Conservation (phyloP, 441 rosid genomes). For the Viola pubescens region DNA sequence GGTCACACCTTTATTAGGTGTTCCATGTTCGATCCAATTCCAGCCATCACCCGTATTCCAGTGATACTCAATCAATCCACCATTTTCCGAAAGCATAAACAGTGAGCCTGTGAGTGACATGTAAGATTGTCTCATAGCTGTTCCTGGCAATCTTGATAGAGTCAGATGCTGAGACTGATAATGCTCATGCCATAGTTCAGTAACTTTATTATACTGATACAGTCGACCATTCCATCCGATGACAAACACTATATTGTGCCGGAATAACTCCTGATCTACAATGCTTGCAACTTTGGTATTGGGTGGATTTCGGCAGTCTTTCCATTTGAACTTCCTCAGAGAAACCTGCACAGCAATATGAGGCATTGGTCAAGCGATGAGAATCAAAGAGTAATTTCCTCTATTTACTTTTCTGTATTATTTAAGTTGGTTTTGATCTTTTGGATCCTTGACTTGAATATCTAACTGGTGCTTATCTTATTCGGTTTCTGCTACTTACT, state of each 20-base stretch:
- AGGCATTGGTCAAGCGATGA: slow-evolving; percentile 4
- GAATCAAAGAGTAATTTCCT: neutral
- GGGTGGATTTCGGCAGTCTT: slow-evolving; percentile 50
- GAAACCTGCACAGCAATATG: slow-evolving; percentile 38
- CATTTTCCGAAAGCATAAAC: slow-evolving; percentile 54
- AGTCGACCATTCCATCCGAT: slow-evolving; percentile 43
- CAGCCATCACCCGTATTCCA: slow-evolving; percentile 60
- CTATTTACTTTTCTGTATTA: neutral
- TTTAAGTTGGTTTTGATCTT: neutral
- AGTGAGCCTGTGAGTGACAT: slow-evolving; percentile 50
- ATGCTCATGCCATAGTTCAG: slow-evolving; percentile 63
- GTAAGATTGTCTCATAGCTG: slow-evolving; percentile 39
- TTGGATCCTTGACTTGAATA: neutral
- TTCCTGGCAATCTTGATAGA: slow-evolving; percentile 43
- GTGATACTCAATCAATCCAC: slow-evolving; percentile 58
- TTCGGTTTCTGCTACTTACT: slow-evolving; percentile 33
- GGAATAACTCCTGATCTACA: slow-evolving; percentile 55
- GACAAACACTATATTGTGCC: slow-evolving; percentile 46
- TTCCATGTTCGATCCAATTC: slow-evolving; percentile 69
- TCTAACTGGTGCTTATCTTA: neutral
- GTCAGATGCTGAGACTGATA: slow-evolving; percentile 55
- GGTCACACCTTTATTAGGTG: slow-evolving; percentile 44
- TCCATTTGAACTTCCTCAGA: slow-evolving; percentile 54
- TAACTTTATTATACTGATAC: slow-evolving; percentile 61
- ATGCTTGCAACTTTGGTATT: slow-evolving; percentile 49